Base-by-base conservation (phyloP, 2,329 filamentous ascomycete species). In the Trichoderma asperellum region DNA sequence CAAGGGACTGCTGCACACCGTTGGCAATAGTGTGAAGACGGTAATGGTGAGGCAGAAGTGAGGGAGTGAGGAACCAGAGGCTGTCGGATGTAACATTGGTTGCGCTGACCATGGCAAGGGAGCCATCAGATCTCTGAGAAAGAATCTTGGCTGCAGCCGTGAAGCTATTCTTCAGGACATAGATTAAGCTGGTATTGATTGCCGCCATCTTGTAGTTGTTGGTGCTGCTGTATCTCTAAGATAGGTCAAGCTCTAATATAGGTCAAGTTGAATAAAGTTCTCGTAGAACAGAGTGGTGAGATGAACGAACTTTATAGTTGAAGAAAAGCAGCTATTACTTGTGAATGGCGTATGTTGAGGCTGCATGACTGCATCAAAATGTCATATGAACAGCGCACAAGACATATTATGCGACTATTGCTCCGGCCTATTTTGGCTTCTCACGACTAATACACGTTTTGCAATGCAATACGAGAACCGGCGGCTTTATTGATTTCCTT, bases 141-240 rank as follows among this genome's bases (percentile, higher is more conserved):
- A 67, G 64, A 10, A 67, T 52, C 14, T 67, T 58, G 11, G 40
- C 40, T 18, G 64, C 53, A 37, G 55, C 43, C 10, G 64, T 67
- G 11, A 49, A 67, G 64, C 64, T 40, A 11, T 67, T 67, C 34
- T 49, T 67, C 1, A 67, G 27, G 29, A 59, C 53, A 14, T 67
- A 67, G 21, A 58, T 59, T n/a, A 27, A 35, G 29, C 40, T 29
- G 14, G 64, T 67, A 16, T 37, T 32, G 27, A 59, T 52, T 18
- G 40, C 10, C 5, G 40, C 43, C 64, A 67, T 67, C 8, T 67
- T 77, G 35, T 3, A 21, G 18, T 29, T 53, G 24, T 6, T 34
- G 3, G 4, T 55, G 14, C 27, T 55, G 24, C 11, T 14, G 8
- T 61, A 14, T 27, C 4, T 43, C 18, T 64, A 12, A 24, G 2